A percentile compares a stretch with the other conserved stretches of the same genome.
phyloP scores from a whole-genome alignment of 2,329 filamentous ascomycete species.

The Trichoderma simmonsii region DNA sequence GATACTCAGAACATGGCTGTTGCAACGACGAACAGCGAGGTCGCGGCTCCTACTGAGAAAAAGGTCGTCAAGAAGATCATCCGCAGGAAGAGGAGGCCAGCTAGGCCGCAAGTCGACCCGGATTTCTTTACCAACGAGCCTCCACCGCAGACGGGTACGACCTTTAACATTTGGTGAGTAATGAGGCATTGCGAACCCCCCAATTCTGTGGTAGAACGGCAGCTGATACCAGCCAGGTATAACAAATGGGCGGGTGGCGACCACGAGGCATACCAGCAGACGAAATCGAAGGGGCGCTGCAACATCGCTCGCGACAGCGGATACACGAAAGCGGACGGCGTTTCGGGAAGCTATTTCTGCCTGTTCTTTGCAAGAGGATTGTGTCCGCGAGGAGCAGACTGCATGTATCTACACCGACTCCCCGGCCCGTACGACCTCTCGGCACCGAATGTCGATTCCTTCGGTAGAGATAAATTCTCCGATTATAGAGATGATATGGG shows the following conservation, averaged over 20 bases:
- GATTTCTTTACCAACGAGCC: slow-evolving; percentile 78
- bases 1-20: slow-evolving; percentile 34
- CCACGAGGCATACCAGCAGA: slow-evolving; percentile 84
- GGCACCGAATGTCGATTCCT: slow-evolving; percentile 92
- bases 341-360: slow-evolving; percentile 85
- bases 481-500: slow-evolving; percentile 98
- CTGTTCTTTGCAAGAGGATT: slow-evolving; percentile 82
- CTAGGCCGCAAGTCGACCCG: slow-evolving; percentile 85
- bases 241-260: slow-evolving; percentile 98
- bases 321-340: slow-evolving; percentile 73
- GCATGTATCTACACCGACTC: slow-evolving; percentile 87
- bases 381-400: slow-evolving; percentile 85
- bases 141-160: slow-evolving; percentile 87
- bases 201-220: not conserved
- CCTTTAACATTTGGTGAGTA: slow-evolving; percentile 68
- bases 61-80: slow-evolving; percentile 82
- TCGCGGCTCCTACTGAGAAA: slow-evolving; percentile 50
- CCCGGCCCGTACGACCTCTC: slow-evolving; percentile 86
- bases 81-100: slow-evolving; percentile 84
- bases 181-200: not conserved
- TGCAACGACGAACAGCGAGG: slow-evolving; percentile 40
- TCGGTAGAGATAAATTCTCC: slow-evolving; percentile 79
- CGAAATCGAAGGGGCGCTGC: slow-evolving; percentile 82
- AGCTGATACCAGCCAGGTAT: slow-evolving; percentile 66
- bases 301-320: slow-evolving; percentile 77